A percentile compares a stretch with the other conserved stretches of the same genome.
Evolutionary conservation across 2,329 filamentous ascomycete species (phyloP).

Genomic region (Sporothrix curviconia): DNA sequence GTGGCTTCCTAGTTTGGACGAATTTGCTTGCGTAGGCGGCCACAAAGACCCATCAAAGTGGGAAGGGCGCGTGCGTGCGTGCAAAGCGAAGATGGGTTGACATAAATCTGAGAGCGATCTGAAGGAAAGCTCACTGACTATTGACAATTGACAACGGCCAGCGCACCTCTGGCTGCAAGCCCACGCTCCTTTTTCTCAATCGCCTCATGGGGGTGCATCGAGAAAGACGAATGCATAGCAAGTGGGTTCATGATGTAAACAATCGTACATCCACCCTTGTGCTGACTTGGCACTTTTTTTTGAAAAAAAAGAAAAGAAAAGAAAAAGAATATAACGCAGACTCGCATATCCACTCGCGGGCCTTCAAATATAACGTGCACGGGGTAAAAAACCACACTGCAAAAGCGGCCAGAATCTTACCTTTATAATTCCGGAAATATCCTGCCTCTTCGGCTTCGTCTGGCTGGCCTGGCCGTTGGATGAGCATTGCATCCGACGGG

Average conservation of each 20-base stretch:
- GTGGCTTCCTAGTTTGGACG: slow-evolving; percentile 5
- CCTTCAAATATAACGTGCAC: no score
- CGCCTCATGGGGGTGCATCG: no score
- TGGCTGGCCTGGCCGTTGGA: neutral
- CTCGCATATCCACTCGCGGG: no score
- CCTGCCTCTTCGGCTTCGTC: no score
- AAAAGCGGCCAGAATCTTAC: neutral
- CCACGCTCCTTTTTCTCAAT: neutral
- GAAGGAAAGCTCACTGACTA: neutral
- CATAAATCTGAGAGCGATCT: neutral
- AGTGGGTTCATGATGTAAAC: neutral
- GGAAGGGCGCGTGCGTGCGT: neutral
- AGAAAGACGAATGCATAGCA: neutral
- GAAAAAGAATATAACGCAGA: neutral
- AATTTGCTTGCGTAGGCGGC: slow-evolving; percentile 2
- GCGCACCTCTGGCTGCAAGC: no score
- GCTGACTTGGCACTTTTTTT: no score
- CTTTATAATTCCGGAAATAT: no score
- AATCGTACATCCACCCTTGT: neutral
- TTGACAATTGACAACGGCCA: no score
- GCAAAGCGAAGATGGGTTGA: neutral
- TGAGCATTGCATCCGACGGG: slow-evolving; percentile 19
- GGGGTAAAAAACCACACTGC: no score
- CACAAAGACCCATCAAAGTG: neutral
- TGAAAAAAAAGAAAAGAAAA: neutral